Evolutionary conservation across 164 flowering plant genomes (phyloP), one percentile per base, ranked within the genome.

Genomic region (Liriodendron chinense): DNA sequence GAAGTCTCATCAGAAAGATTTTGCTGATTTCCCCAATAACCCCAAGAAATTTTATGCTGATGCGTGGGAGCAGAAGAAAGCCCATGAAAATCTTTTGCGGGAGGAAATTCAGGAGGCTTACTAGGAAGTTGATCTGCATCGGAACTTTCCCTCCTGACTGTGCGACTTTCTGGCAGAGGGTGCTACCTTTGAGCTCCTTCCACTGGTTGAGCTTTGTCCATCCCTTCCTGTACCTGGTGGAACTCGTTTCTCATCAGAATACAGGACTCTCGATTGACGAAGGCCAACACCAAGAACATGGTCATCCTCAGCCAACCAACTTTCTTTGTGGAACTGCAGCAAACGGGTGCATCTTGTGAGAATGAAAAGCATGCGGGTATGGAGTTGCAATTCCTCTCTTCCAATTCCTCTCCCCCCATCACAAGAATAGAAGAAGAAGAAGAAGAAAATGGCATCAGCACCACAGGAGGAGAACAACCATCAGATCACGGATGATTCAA

Each of bases 241-340:
- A 78, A 80, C 70, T 72, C 80, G 76, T 78, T 92, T 92, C 56
- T 89, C 93, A 1, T 87, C 90, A 80, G 92, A 85, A 78, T 90
- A 86, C 78, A 91, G 74, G 21, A 85, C 21, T 74, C 89, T 84
- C 50, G 96, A 89, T 69, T 91, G 89, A 64, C 94, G 94, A 81
- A 92, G 90, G 65, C 84, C 87, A 71, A 87, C 73, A 67, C 84
- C 87, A 71, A 87, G 74, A 66, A 83, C 81, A 73, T 79, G 89
- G 62, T 86, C 98, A 83, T 94, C 98, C 81, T 90, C 98, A 59
- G 92, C 93, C 70, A 94, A 84, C 57, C 93, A 85, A 80, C 94
- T 94, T 90, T 96, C 99, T 79, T 96, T 96, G 85, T 96, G 99
- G 75, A 93, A 96, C 83, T 96, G 99, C 84, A 96, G 77, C 85